Evolutionary conservation across 2,329 filamentous ascomycete species (phyloP), one percentile per base, ranked within the genome.

Genomic region (Apiospora koreana): DNA sequence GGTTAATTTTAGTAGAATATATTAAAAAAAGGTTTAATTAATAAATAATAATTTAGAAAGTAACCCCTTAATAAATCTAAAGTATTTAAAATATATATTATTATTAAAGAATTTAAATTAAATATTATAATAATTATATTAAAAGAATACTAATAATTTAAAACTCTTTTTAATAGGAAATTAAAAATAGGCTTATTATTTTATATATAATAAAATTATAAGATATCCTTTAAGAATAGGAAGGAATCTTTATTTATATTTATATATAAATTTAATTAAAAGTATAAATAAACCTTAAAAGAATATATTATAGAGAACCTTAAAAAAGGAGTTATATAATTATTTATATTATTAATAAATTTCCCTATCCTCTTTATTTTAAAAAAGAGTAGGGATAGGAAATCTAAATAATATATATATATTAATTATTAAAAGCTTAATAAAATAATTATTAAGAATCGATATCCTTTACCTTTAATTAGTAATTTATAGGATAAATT

Each of bases 131-230:
- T 14, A 3, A 28, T 38, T 38, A 41, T 64, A 64, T 41, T 64
- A 41, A 23, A 64, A n/a, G 4, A 41, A n/a, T 64, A 64, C 6
- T 6, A 6, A 14, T 21, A 64, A 41, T 64, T 64, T 23, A 23
- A 9, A 21, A 12, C n/a, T 16, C 16, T 64, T 12, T 64, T 64
- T 64, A 64, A 41, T 64, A 64, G 16, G n/a, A 38, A 64, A 41
- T 14, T 64, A 64, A 35, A n/a, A 12, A 64, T 64, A 64, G 14
- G 16, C n/a, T 28, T 64, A 64, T 14, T 41, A 23, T 1, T n/a
- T 35, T 64, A 64, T 64, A 64, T n/a, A 38, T 38, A 23, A 64
- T 64, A 64, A n/a, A 12, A 64, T 64, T 41, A 64, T 28, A 28
- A 64, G 23, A 38, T 64, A 64, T 12, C 4, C 12, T 41, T 64